Percentiles rank a stretch among this genome's conserved stretches.
phyloP scores from a whole-genome alignment of 768 basidiomycete species.

The Hortiboletus flavorubellus region DNA sequence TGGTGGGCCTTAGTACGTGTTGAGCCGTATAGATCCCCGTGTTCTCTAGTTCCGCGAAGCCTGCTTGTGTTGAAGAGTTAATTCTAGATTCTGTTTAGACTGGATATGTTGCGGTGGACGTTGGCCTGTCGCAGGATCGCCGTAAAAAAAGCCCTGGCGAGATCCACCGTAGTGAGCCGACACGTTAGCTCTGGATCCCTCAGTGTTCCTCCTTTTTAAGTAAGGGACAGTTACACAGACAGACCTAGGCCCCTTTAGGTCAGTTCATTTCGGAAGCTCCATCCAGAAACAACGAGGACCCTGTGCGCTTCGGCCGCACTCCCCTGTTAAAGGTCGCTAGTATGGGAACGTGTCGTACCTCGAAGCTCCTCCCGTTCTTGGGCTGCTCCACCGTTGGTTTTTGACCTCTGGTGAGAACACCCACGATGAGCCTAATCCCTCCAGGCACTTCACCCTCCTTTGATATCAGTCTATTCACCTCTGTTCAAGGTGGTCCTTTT shows the following conservation, averaged over 20 bases:
- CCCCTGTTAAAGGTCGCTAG: constrained; percentile 14
- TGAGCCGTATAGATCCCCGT: not conserved
- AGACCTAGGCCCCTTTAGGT: constrained; percentile 7
- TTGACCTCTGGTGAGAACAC: not conserved
- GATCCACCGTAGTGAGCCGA: not conserved
- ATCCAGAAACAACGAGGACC: constrained; percentile 2
- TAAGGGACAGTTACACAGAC: not conserved
- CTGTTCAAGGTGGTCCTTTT: constrained; percentile 20
- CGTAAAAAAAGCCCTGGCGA: not conserved
- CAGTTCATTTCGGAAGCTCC: constrained; percentile 5
- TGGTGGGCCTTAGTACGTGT: not conserved
- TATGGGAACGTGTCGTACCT: not conserved
- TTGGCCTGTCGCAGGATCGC: not conserved
- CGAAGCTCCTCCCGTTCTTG: not conserved
- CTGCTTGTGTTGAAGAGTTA: not conserved
- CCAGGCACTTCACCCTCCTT: not conserved
- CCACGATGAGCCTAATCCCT: constrained; percentile 24
- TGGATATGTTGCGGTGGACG: not conserved
- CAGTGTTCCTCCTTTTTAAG: not conserved
- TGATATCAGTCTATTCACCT: constrained; percentile 14
- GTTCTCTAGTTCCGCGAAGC: not conserved
- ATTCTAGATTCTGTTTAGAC: not conserved
- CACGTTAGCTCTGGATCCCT: not conserved
- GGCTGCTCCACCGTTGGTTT: not conserved
- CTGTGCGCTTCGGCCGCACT: not conserved